Evolutionary conservation across 805 yeast species (phyloP), one percentile per base, ranked within the genome.

Genomic region (Candida chilensis): DNA sequence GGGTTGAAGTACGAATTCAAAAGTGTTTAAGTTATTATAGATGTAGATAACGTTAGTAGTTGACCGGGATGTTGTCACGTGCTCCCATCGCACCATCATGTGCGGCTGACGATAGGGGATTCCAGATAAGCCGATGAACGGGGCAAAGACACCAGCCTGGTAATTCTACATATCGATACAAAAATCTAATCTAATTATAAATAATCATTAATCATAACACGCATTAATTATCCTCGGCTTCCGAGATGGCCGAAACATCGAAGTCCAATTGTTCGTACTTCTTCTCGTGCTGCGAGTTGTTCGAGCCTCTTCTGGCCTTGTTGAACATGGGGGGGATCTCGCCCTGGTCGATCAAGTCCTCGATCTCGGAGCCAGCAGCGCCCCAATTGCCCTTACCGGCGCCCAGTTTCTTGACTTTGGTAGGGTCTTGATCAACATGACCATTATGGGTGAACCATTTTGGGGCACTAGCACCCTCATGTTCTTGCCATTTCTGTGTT

Each of bases 311-410:
- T 52, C 76, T 60, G 24, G 51, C 50, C 42, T 63, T 64, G 31
- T 59, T 58, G 45, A 61, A 56, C 12, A 67, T 55, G 4, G 64
- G 62, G 4, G 65, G 61, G 38, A 74, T 61, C 37, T 73, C 78
- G 29, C 78, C 83, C 13, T 66, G 57, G 31, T 70, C 73, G 35
- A 71, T 66, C 37, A 82, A 50, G 37, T 75, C 83, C 28, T 73
- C 71, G 31, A 78, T 50, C 44, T 85, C 95, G 42, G 83, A 94
- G 18, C 87, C 90, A 6, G 75, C 68, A 36, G 64, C 60, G 27
- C 96, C 96, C 95, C 95, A 85, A 47, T 86, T 86, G 40, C 78
- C 79, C 44, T 74, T 77, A 28, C 96, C 96, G 20, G 79, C 80
- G 29, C 96, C 96, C 35, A 69, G 68, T 51, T 83, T 85, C 71